These are phyloP conservation scores for Fusarium musae DNA, from an alignment of 2,329 filamentous ascomycete genomes.

Conservation along the genomic window DNA sequence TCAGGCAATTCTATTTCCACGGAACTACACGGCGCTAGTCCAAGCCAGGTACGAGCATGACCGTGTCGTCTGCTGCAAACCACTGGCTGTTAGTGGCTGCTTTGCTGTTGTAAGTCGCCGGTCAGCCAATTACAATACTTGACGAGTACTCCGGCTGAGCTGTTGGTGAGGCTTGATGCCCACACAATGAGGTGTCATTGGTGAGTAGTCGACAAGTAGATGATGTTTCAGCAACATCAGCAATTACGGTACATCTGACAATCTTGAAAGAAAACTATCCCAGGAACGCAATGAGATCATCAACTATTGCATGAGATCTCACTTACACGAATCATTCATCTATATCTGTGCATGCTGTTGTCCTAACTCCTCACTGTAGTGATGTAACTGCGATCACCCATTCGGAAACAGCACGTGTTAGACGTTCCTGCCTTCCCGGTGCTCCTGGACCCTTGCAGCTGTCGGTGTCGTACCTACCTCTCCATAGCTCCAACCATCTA, in stretches of 20 bases:
- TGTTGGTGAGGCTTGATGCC: slow-evolving; percentile 16
- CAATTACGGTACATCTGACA: neutral
- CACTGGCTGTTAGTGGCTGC: slow-evolving; percentile 33
- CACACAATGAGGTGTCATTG: slow-evolving; percentile 10
- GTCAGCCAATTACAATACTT: slow-evolving; percentile 21
- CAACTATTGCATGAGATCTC: neutral
- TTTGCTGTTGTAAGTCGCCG: slow-evolving; percentile 33
- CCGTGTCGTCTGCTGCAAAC: slow-evolving; percentile 38
- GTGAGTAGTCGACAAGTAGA: slow-evolving; percentile 30
- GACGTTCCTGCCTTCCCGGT: slow-evolving; percentile 17
- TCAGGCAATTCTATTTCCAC: slow-evolving; percentile 22
- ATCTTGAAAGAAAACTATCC: neutral
- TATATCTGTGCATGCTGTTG: neutral
- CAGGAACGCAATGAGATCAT: slow-evolving; percentile 21
- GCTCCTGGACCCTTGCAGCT: slow-evolving; percentile 37
- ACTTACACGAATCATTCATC: neutral
- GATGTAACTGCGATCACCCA: slow-evolving; percentile 7
- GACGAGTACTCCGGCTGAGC: slow-evolving; percentile 29
- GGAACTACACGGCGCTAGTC: slow-evolving; percentile 33
- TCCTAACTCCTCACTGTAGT: neutral
- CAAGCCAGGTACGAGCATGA: slow-evolving; percentile 37
- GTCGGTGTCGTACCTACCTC: slow-evolving; percentile 17
- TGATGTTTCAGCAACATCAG: slow-evolving; percentile 2
- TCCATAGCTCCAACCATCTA: slow-evolving; percentile 33
- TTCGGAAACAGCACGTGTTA: slow-evolving; percentile 18